phyloP scores from a whole-genome alignment of 2,329 filamentous ascomycete genomes.

The Xylaria sp. region DNA sequence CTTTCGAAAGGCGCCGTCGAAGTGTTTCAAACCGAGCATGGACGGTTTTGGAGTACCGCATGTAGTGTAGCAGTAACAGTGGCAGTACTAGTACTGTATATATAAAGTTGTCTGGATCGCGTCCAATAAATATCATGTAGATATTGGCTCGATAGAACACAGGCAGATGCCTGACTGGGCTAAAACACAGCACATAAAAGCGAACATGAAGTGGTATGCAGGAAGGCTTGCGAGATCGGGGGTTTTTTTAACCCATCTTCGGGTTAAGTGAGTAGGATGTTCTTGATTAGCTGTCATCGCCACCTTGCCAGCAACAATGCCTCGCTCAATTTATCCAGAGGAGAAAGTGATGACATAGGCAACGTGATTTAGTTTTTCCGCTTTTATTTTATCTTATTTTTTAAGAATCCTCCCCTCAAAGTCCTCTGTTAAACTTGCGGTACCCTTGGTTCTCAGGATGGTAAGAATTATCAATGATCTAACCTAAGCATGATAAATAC shows the following conservation, averaged over 20 bases:
- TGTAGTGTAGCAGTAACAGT: neutral
- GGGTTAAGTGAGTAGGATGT: neutral
- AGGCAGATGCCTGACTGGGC: too few relatives aligned
- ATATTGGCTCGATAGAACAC: too few relatives aligned
- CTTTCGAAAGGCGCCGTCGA: conserved; percentile 5
- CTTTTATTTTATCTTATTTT: too few relatives aligned
- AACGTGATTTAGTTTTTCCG: too few relatives aligned
- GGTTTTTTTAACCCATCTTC: conserved; percentile 9
- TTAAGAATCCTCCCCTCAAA: conserved; percentile 4
- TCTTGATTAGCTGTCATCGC: conserved; percentile 10
- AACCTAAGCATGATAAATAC: too few relatives aligned
- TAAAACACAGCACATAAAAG: too few relatives aligned
- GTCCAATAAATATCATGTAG: too few relatives aligned
- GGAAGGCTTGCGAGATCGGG: too few relatives aligned
- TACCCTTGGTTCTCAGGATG: too few relatives aligned
- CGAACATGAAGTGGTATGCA: too few relatives aligned
- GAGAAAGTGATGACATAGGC: neutral
- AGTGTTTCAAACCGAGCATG: conserved; percentile 37
- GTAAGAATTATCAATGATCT: too few relatives aligned
- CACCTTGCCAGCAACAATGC: conserved; percentile 17
- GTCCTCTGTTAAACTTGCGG: too few relatives aligned
- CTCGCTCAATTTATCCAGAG: neutral
- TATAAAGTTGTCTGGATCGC: neutral
- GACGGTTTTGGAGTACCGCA: conserved; percentile 24
- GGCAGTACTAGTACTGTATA: neutral